Evolutionary conservation across 371 early-diverging fungal genomes (phyloP).

Genomic region (Syncephalastrum contaminatum): DNA sequence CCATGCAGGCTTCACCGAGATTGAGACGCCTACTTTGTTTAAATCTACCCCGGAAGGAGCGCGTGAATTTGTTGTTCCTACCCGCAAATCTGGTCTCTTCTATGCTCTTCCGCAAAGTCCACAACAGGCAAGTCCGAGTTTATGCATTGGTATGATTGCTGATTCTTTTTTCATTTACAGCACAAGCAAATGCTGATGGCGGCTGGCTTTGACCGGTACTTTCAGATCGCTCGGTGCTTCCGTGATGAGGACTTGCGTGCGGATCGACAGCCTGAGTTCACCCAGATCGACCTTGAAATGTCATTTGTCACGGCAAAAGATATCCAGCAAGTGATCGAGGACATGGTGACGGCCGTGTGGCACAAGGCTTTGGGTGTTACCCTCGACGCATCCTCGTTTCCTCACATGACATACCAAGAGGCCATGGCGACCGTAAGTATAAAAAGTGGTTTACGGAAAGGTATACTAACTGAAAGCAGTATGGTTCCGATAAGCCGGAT

Average conservation of each 20-base stretch:
- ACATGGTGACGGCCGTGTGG: slow-evolving; percentile 74
- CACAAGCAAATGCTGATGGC: slow-evolving; percentile 93
- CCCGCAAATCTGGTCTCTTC: slow-evolving; percentile 71
- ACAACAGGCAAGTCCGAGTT: slow-evolving; percentile 65
- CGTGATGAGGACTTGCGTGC: slow-evolving; percentile 89
- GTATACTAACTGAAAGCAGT: slow-evolving; percentile 33
- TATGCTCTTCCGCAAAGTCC: slow-evolving; percentile 93
- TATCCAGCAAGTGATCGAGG: slow-evolving; percentile 75
- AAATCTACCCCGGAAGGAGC: slow-evolving; percentile 96
- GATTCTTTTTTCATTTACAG: slow-evolving; percentile 23
- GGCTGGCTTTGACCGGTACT: slow-evolving; percentile 88
- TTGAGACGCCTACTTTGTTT: slow-evolving; percentile 91
- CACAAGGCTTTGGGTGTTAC: slow-evolving; percentile 52
- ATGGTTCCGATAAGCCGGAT: slow-evolving; percentile 93
- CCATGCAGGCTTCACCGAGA: slow-evolving; percentile 73
- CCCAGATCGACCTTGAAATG: slow-evolving; percentile 93
- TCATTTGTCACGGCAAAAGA: slow-evolving; percentile 74
- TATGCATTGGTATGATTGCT: background rate
- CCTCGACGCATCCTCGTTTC: slow-evolving; percentile 53
- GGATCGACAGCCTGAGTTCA: slow-evolving; percentile 94
- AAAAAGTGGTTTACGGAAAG: background rate
- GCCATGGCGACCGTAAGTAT: slow-evolving; percentile 69
- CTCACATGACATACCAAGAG: slow-evolving; percentile 75
- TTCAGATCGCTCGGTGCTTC: slow-evolving; percentile 92
- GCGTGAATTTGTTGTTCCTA: slow-evolving; percentile 92